These are phyloP conservation scores for Melanopsichium pennsylvanicum DNA, from an alignment of 1,284 basidiomycete genomes.

Conservation along the genomic window DNA sequence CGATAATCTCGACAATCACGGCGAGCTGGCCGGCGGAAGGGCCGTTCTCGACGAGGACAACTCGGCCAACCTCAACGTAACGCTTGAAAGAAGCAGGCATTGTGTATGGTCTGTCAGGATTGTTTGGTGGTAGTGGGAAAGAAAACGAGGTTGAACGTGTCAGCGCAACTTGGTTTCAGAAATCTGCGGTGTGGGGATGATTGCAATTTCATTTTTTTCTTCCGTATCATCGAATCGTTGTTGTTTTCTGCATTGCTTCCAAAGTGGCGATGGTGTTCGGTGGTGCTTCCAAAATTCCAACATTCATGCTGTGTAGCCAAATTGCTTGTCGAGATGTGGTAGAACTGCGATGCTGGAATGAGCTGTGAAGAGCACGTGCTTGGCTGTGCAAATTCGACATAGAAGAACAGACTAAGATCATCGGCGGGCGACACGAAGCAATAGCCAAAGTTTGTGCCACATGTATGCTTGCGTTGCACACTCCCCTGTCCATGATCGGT, in stretches of 20 bases:
- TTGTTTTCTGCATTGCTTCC: too few species aligned
- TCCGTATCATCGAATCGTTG: constrained; percentile 2
- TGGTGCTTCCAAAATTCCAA: too few species aligned
- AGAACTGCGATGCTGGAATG: too few species aligned
- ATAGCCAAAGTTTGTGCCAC: too few species aligned
- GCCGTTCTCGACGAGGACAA: constrained; percentile 92
- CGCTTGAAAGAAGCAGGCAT: constrained; percentile 76
- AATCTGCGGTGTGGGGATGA: background rate
- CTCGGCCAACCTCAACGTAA: constrained; percentile 97
- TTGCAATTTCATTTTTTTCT: constrained; percentile 5
- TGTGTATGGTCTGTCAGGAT: constrained; percentile 33
- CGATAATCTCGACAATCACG: constrained; percentile 95
- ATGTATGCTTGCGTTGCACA: too few species aligned
- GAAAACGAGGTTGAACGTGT: constrained; percentile 9
- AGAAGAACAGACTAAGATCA: too few species aligned
- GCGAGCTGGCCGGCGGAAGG: constrained; percentile 88
- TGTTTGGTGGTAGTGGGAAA: background rate
- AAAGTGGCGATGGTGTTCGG: too few species aligned
- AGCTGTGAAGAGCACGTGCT: too few species aligned
- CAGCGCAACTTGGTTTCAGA: constrained; percentile 12
- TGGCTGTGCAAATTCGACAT: too few species aligned
- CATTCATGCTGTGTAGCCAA: too few species aligned
- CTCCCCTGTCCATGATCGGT: too few species aligned
- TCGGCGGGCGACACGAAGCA: too few species aligned
- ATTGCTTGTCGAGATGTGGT: background rate